A percentile compares a stretch with the other conserved stretches of the same genome.
Conservation (phyloP, 2,329 filamentous ascomycete species). For the Aspergillus nomiae region DNA sequence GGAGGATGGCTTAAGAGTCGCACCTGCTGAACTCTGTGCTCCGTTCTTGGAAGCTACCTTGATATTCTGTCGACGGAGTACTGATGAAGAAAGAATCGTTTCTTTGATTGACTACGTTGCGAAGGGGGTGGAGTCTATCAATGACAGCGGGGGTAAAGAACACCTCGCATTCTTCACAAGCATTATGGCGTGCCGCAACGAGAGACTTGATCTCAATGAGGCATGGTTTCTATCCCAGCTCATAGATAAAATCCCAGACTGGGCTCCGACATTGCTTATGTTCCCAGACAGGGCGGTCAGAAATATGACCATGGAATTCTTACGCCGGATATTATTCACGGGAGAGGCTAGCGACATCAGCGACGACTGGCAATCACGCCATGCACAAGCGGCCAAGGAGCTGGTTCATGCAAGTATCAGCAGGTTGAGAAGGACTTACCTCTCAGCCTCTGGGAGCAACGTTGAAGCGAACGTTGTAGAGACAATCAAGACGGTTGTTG, state of each 20-base stretch:
- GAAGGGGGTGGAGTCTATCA: constrained; percentile 52
- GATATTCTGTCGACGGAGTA: constrained; percentile 52
- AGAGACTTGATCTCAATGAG: constrained; percentile 35
- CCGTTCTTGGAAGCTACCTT: constrained; percentile 62
- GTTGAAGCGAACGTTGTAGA: constrained; percentile 41
- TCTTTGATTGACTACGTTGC: constrained; percentile 45
- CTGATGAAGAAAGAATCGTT: constrained; percentile 39
- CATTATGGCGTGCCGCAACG: constrained; percentile 50
- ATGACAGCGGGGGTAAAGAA: constrained; percentile 49
- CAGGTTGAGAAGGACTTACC: constrained; percentile 35
- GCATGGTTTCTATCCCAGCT: constrained; percentile 38
- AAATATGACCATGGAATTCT: constrained; percentile 45
- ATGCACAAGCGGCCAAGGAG: constrained; percentile 33
- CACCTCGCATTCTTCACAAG: constrained; percentile 56
- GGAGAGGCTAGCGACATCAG: constrained; percentile 32
- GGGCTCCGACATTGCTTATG: constrained; percentile 56
- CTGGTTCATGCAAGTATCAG: constrained; percentile 36
- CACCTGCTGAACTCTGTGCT: constrained; percentile 49
- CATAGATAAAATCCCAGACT: constrained; percentile 47
- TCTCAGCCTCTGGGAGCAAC: constrained; percentile 25
- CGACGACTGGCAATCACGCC: constrained; percentile 30
- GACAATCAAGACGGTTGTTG: constrained; percentile 39
- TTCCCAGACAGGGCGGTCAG: constrained; percentile 52
- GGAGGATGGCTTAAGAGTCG: constrained; percentile 56
- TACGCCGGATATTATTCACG: constrained; percentile 47